These are phyloP conservation scores for Suillus americanus DNA, from an alignment of 768 basidiomycete genomes.

Conservation along the genomic window DNA sequence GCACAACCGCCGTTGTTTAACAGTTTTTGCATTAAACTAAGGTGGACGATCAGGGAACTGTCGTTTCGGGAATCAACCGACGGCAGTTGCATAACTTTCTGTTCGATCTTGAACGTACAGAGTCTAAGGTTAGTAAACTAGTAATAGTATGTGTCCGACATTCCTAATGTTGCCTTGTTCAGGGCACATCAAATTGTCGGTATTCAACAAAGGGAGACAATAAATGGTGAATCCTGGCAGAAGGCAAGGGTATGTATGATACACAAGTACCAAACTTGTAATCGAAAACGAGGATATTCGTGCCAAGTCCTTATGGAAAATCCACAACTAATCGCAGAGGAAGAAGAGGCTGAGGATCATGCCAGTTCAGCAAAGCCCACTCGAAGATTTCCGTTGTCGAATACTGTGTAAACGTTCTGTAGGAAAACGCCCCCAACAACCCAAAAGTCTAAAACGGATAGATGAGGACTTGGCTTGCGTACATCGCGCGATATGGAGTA, in stretches of 20 bases:
- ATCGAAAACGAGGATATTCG: not conserved
- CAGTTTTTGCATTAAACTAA: not conserved
- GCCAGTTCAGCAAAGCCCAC: conserved; percentile 42
- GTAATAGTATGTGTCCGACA: too few species aligned
- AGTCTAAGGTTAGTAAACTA: too few species aligned
- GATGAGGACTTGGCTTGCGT: not conserved
- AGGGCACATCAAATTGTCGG: not conserved
- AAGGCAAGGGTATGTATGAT: not conserved
- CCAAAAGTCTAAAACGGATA: conserved; percentile 26
- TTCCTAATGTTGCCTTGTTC: not conserved
- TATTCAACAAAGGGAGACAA: not conserved
- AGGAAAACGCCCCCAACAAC: conserved; percentile 35
- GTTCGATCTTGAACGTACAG: too few species aligned
- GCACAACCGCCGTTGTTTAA: not conserved
- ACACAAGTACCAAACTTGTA: not conserved
- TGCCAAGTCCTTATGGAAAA: not conserved
- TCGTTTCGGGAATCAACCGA: too few species aligned
- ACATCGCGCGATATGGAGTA: not conserved
- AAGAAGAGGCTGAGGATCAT: conserved; percentile 7
- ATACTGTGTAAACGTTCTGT: conserved; percentile 31
- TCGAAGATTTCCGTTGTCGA: conserved; percentile 30
- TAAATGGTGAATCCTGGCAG: not conserved
- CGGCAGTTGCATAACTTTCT: too few species aligned
- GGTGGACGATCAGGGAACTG: too few species aligned
- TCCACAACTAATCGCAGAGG: not conserved